phyloP scores from a whole-genome alignment of 2,329 filamentous ascomycete species.

The Neonectria hederae region DNA sequence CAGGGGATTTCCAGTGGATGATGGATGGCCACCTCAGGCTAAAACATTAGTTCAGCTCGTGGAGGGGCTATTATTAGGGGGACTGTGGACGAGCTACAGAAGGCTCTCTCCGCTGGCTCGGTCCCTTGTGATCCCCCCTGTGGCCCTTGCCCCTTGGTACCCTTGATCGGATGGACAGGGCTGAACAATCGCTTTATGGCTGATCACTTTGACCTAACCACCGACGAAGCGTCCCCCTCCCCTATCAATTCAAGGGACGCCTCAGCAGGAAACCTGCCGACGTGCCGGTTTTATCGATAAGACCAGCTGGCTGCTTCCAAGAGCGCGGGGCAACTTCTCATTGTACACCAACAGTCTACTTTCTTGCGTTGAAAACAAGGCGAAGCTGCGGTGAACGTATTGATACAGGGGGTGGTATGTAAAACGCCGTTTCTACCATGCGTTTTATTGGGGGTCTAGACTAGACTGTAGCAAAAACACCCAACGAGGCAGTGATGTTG shows the following conservation, averaged over 20 bases:
- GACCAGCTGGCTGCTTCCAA: background rate
- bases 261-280: background rate
- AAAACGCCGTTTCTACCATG: background rate
- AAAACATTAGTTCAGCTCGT: background rate
- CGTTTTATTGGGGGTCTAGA: background rate
- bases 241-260: no score
- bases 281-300: background rate
- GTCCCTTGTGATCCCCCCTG: background rate
- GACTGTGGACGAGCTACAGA: background rate
- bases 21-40: background rate
- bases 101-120: background rate
- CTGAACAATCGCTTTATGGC: background rate
- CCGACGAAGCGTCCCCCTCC: background rate
- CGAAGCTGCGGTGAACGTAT: background rate
- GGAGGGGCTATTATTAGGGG: background rate
- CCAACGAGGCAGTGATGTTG: background rate
- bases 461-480: background rate
- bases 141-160: background rate
- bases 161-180: background rate
- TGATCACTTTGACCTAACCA: background rate
- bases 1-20: conserved; percentile 8
- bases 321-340: background rate
- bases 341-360: background rate
- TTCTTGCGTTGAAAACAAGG: background rate
- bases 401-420: background rate